phyloP scores from a whole-genome alignment of 2,329 filamentous ascomycete genomes.

The Verticillium isaacii region DNA sequence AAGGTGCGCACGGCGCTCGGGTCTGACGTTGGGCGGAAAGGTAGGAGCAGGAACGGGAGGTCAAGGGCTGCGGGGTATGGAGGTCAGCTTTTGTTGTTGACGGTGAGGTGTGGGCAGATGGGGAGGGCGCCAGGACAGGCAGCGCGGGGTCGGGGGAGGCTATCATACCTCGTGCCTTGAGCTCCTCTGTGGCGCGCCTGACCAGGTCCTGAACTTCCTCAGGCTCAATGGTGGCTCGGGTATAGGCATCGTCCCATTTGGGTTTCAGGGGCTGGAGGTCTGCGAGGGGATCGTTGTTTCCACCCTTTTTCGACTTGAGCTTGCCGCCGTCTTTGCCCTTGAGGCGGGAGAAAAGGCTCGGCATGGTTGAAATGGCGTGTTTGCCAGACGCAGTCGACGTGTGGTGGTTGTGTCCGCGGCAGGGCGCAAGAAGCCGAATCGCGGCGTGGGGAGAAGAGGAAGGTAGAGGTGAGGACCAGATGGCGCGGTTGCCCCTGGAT shows the following conservation, averaged over 20 bases:
- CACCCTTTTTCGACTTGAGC: conserved; percentile 61
- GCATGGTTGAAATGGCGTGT: conserved; percentile 33
- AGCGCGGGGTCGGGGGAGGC: conserved; percentile 14
- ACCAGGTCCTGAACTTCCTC: conserved; percentile 90
- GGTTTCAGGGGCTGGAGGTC: conserved; percentile 61
- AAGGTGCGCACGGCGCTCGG: conserved; percentile 89
- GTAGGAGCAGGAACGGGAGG: conserved; percentile 86
- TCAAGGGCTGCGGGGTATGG: conserved; percentile 63
- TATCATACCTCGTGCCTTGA: conserved; percentile 85
- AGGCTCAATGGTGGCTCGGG: conserved; percentile 73
- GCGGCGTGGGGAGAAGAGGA: not conserved
- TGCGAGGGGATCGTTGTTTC: conserved; percentile 42
- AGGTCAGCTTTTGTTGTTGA: not conserved
- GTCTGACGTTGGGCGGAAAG: conserved; percentile 90
- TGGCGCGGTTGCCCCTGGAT: not conserved
- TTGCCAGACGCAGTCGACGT: conserved; percentile 5
- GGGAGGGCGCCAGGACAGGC: not conserved
- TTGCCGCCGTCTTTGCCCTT: conserved; percentile 70
- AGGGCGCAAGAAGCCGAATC: not conserved
- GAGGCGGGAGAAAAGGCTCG: conserved; percentile 58
- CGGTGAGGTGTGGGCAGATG: not conserved
- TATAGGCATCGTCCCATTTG: conserved; percentile 84
- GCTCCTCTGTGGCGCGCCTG: conserved; percentile 77
- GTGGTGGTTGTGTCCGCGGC: not conserved
- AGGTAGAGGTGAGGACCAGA: not conserved